Evolutionary conservation across 257 asterid genomes (phyloP).

Genomic region (Nicotiana tomentosiformis): DNA sequence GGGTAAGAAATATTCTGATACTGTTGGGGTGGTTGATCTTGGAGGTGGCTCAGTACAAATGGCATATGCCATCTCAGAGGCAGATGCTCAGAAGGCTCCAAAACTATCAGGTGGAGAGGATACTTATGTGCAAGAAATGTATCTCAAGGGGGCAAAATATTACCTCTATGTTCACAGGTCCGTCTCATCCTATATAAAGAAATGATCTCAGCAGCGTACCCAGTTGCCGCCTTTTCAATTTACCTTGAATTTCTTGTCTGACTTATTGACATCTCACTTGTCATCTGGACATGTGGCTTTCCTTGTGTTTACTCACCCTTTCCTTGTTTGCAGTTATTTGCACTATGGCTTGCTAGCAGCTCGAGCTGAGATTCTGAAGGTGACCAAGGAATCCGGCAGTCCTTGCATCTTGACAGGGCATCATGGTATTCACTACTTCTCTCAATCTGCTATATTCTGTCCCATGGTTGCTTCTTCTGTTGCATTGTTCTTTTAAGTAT

Average conservation of each 20-base stretch:
- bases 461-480: background rate
- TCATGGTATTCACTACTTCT: constrained; percentile 25
- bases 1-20: constrained; percentile 37
- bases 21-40: constrained; percentile 70
- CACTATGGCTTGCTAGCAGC: constrained; percentile 45
- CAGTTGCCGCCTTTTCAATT: background rate
- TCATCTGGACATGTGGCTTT: background rate
- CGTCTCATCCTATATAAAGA: background rate
- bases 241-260: background rate
- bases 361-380: constrained; percentile 48
- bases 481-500: background rate
- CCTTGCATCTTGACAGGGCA: constrained; percentile 42
- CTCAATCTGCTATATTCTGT: background rate
- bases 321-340: constrained; percentile 26
- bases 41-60: constrained; percentile 58
- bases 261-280: background rate
- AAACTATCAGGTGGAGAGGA: constrained; percentile 27
- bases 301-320: background rate
- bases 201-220: background rate
- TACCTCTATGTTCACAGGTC: constrained; percentile 48
- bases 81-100: constrained; percentile 41
- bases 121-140: constrained; percentile 34
- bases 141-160: constrained; percentile 38
- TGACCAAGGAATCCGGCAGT: constrained; percentile 30
- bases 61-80: constrained; percentile 45